Base-by-base conservation (phyloP, 345 rosid genomes). In the Rhizophora mangle region DNA sequence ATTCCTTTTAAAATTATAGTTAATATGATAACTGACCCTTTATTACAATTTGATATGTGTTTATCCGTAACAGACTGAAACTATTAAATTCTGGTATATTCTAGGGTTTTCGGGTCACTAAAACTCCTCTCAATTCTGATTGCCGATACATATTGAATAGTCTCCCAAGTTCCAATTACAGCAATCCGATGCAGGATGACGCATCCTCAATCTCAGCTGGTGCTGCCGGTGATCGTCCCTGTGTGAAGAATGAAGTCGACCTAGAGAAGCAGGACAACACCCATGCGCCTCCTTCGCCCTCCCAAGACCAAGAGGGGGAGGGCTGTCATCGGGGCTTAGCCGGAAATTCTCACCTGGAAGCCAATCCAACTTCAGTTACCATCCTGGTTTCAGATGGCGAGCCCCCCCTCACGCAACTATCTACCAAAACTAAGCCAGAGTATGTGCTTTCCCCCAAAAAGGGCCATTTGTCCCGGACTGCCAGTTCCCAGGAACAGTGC, bases 401-500 rank as follows among this genome's bases (percentile, higher is more conserved):
- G 37, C 62, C 84, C 13, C 69, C 74, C 21, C 68, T 30, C 32
- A 37, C 58, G 55, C 79, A 63, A 43, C 52, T 71, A 55, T 71
- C 75, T 27, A 69, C 74, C 24, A 56, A 65, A 4, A 67, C 63
- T 34, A 75, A 66, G 32, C 83, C 76, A 31, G 87, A 81, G 62
- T 51, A 5, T 11, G 65, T 67, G 61, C 72, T 46, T 52, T 75
- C 89, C 34, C 85, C 87, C 6, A 80, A 71, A 60, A 88, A 87
- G 78, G 87, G 74, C 34, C 68, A 72, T 72, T 72, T 89, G 78
- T 84, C 89, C 10, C 79, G 92, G 64, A 79, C 63, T 65, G 6
- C 70, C 47, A 89, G 92, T 70, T 82, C 86, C 79, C 86, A 87
- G 27, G 94, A 89, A 21, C 89, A 92, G 76, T 89, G 98, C 89